These are phyloP conservation scores for Cyclotella kingstonii DNA, from an alignment of 108 stramenopile genomes.

Conservation along the genomic window DNA sequence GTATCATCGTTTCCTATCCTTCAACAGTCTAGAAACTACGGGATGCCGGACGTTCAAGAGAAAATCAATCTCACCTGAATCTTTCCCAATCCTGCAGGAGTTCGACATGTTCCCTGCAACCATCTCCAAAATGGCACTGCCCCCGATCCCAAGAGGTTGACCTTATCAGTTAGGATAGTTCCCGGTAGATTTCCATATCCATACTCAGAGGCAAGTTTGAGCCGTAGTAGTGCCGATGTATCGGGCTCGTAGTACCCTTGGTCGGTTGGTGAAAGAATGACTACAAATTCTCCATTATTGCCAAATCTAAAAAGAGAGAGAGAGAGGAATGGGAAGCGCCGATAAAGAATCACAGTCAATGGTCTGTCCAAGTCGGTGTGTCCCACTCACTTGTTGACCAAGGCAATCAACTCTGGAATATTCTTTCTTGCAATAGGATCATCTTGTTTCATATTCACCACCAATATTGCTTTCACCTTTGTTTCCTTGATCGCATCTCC, in stretches of 20 bases:
- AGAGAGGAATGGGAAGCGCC: conserved; percentile 1
- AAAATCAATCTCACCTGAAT: conserved; percentile 59
- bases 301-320: conserved; percentile 48
- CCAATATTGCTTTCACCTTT: conserved; percentile 76
- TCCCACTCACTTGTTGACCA: conserved; percentile 67
- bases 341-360: neutral
- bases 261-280: conserved; percentile 83
- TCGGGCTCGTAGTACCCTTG: conserved; percentile 93
- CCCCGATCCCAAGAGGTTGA: conserved; percentile 76
- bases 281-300: conserved; percentile 69
- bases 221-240: conserved; percentile 76
- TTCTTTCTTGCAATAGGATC: conserved; percentile 85
- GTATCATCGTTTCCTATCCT: too few species aligned
- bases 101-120: conserved; percentile 79
- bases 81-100: conserved; percentile 81
- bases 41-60: too few species aligned
- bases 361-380: too few species aligned
- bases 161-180: conserved; percentile 80
- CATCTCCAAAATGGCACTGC: conserved; percentile 88
- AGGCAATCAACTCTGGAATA: conserved; percentile 82
- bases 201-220: conserved; percentile 86
- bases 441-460: conserved; percentile 89
- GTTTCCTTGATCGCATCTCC: conserved; percentile 15
- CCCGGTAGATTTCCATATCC: conserved; percentile 83
- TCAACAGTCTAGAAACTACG: too few species aligned